Conservation (phyloP, 75 land plant genomes). For the Sequoiadendron giganteum region DNA sequence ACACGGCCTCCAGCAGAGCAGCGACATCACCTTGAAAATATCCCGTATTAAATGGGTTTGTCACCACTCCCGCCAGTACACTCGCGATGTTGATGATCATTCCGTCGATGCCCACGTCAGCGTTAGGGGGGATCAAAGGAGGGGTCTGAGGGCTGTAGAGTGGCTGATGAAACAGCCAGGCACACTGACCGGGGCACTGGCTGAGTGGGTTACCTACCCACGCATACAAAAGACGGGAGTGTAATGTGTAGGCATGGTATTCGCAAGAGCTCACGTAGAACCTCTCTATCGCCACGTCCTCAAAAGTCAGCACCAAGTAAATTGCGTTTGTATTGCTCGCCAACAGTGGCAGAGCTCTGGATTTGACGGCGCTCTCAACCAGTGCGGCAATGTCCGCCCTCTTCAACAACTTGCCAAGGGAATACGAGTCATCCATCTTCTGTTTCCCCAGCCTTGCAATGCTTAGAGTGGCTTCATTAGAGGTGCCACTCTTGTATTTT, state of each 20-base stretch:
- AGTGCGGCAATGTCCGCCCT: neutral
- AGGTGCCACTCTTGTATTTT: neutral
- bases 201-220: neutral
- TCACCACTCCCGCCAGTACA: neutral
- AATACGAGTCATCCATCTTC: neutral
- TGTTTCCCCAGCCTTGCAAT: neutral
- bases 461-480: neutral
- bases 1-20: slow-evolving; percentile 41
- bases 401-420: neutral
- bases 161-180: neutral
- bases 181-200: neutral
- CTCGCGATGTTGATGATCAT: neutral
- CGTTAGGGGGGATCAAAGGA: neutral
- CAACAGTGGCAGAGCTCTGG: slow-evolving; percentile 1
- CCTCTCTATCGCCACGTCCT: slow-evolving; percentile 24
- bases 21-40: slow-evolving; percentile 22
- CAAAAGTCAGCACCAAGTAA: slow-evolving; percentile 24
- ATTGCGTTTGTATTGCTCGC: slow-evolving; percentile 9
- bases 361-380: neutral
- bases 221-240: too few species aligned
- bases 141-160: neutral
- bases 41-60: neutral
- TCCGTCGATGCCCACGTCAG: neutral
- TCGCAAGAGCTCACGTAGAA: slow-evolving; percentile 2
- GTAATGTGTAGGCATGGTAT: too few species aligned